Percentiles rank a stretch among this genome's conserved stretches.
Conservation (phyloP, 495 filamentous ascomycete genomes). For the Xylaria longipes region DNA sequence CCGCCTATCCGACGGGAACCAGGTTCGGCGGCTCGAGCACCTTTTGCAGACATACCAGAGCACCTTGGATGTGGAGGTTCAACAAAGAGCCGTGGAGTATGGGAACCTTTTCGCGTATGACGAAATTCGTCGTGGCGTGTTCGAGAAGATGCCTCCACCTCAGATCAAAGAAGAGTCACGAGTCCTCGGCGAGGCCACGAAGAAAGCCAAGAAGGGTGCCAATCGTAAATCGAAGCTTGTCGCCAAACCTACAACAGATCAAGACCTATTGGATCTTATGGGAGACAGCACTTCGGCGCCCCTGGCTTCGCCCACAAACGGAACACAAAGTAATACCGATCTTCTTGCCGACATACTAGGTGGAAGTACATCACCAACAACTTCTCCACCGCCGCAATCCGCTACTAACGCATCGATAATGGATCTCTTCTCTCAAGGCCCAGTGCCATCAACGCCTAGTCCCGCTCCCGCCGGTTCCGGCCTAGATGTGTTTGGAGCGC, state of each 20-base stretch:
- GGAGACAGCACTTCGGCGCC: slow-evolving; percentile 67
- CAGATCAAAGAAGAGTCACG: slow-evolving; percentile 94
- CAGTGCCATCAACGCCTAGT: slow-evolving; percentile 42
- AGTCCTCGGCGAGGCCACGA: slow-evolving; percentile 83
- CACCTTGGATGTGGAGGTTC: slow-evolving; percentile 90
- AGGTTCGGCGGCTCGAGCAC: slow-evolving; percentile 83
- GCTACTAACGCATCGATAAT: slow-evolving; percentile 81
- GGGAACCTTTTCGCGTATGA: slow-evolving; percentile 91
- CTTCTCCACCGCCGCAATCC: slow-evolving; percentile 57
- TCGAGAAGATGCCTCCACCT: slow-evolving; percentile 96
- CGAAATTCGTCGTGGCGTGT: slow-evolving; percentile 83
- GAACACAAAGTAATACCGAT: slow-evolving; percentile 79
- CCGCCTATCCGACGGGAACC: slow-evolving; percentile 78
- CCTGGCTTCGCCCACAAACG: slow-evolving; percentile 62
- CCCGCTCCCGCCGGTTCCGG: slow-evolving; percentile 55
- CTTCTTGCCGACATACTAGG: slow-evolving; percentile 88
- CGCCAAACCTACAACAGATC: slow-evolving; percentile 75
- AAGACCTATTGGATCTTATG: slow-evolving; percentile 93
- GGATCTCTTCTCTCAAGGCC: slow-evolving; percentile 71
- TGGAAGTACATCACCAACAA: slow-evolving; percentile 59
- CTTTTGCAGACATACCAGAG: slow-evolving; percentile 76
- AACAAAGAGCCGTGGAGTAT: slow-evolving; percentile 95
- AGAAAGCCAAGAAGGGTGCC: slow-evolving; percentile 77
- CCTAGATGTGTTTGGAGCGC: slow-evolving; percentile 55
- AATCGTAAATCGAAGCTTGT: slow-evolving; percentile 77